Evolutionary conservation across 2,329 filamentous ascomycete genomes (phyloP).

Genomic region (Fonsecaea erecta): DNA sequence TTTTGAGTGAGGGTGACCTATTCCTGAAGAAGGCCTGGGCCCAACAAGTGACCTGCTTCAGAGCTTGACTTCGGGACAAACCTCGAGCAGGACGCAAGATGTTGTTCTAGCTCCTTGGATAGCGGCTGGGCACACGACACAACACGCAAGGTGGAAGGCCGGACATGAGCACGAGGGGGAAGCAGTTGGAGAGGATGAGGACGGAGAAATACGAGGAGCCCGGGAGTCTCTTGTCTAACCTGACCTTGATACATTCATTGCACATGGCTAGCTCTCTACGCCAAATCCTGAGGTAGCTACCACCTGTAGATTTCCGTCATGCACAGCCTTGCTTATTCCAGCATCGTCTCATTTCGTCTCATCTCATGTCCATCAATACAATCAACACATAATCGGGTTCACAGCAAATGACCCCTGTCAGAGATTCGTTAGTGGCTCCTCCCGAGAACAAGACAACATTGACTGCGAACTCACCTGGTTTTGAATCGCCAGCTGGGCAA

Average conservation of each 20-base stretch:
- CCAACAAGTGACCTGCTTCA: background rate
- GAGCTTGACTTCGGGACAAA: slow-evolving; percentile 4
- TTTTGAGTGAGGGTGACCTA: no score
- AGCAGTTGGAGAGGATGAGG: slow-evolving; percentile 16
- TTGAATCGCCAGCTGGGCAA: slow-evolving; percentile 9
- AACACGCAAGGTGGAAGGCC: background rate
- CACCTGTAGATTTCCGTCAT: background rate
- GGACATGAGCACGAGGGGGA: slow-evolving; percentile 18
- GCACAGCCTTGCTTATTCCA: background rate
- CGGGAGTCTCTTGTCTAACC: no score
- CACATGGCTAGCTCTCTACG: background rate
- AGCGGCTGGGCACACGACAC: slow-evolving; percentile 20
- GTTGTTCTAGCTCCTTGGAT: slow-evolving; percentile 10
- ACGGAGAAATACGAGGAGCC: background rate
- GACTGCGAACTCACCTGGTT: slow-evolving; percentile 24
- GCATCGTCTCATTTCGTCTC: background rate
- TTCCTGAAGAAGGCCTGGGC: no score
- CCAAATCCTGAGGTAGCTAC: background rate
- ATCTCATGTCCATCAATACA: background rate
- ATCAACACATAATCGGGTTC: slow-evolving; percentile 30
- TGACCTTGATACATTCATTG: background rate
- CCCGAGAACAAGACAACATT: background rate
- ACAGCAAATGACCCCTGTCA: slow-evolving; percentile 21
- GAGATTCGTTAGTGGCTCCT: background rate
- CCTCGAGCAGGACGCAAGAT: background rate